Evolutionary conservation across 345 rosid species (phyloP).

Genomic region (Ceriops decandra): DNA sequence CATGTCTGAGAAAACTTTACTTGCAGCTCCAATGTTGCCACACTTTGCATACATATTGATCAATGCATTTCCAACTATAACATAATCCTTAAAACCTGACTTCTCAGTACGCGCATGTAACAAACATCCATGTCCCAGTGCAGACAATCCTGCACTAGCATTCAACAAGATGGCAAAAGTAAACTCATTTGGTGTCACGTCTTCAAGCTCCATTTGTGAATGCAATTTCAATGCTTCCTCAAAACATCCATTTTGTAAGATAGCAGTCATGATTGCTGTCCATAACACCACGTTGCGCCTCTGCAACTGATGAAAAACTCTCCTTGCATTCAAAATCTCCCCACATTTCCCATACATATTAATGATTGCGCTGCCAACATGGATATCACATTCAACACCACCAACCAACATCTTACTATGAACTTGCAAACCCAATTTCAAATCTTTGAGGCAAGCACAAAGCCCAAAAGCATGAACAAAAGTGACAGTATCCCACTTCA

Average conservation of each 20-base stretch:
- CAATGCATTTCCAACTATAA: constrained; percentile 62
- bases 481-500: constrained; percentile 52
- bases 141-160: constrained; percentile 56
- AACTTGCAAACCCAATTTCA: constrained; percentile 54
- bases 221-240: constrained; percentile 66
- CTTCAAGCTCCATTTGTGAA: constrained; percentile 40
- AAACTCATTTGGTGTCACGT: constrained; percentile 56
- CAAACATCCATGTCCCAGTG: constrained; percentile 47
- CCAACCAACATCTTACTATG: constrained; percentile 48
- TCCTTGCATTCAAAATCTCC: constrained; percentile 37
- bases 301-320: constrained; percentile 41
- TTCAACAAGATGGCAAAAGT: constrained; percentile 59
- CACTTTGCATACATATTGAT: constrained; percentile 68
- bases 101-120: constrained; percentile 48
- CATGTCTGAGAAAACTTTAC: constrained; percentile 43
- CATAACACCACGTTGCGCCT: constrained; percentile 51
- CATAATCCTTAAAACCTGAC: constrained; percentile 51
- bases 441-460: constrained; percentile 46
- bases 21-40: constrained; percentile 55
- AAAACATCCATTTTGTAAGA: constrained; percentile 60
- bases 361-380: constrained; percentile 45
- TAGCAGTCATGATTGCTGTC: constrained; percentile 61
- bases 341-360: constrained; percentile 86
- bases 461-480: constrained; percentile 51
- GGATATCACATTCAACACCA: constrained; percentile 34